phyloP scores from a whole-genome alignment of 805 yeast genomes.

The Kluyveromyces lactis region DNA sequence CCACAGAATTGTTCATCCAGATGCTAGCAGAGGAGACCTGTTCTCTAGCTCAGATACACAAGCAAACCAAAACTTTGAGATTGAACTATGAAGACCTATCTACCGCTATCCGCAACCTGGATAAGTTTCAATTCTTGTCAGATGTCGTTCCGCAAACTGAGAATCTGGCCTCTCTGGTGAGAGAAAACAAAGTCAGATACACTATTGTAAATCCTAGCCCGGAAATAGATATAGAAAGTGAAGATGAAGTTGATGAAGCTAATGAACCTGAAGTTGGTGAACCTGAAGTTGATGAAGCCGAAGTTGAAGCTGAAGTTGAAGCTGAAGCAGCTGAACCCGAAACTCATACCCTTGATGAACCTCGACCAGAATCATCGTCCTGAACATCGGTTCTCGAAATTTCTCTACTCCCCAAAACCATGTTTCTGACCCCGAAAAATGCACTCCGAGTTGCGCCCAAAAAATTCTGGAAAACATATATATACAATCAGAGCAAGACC shows the following conservation, averaged over 20 bases:
- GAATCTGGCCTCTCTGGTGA: constrained; percentile 15
- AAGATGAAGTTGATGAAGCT: constrained; percentile 9
- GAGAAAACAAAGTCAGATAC: constrained; percentile 23
- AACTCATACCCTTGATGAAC: too few species aligned
- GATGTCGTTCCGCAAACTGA: constrained; percentile 21
- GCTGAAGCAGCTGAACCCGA: too few species aligned
- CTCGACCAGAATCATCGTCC: too few species aligned
- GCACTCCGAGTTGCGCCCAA: too few species aligned
- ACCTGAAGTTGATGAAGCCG: constrained; percentile 11
- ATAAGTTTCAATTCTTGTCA: constrained; percentile 16
- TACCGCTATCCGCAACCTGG: constrained; percentile 12
- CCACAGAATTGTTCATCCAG: constrained; percentile 21
- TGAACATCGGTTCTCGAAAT: neutral
- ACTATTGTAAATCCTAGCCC: constrained; percentile 14
- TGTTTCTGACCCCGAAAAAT: too few species aligned
- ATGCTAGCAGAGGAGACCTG: constrained; percentile 17
- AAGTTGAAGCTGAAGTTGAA: constrained; percentile 15
- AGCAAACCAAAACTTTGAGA: constrained; percentile 11
- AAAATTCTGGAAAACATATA: too few species aligned
- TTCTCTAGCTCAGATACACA: constrained; percentile 14
- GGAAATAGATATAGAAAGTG: constrained; percentile 8
- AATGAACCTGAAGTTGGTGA: constrained; percentile 11
- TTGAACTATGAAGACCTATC: constrained; percentile 21
- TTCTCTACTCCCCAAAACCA: too few species aligned
- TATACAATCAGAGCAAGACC: too few species aligned